These are phyloP conservation scores for Pichia ethanolica DNA, from an alignment of 805 yeast genomes.

Conservation along the genomic window DNA sequence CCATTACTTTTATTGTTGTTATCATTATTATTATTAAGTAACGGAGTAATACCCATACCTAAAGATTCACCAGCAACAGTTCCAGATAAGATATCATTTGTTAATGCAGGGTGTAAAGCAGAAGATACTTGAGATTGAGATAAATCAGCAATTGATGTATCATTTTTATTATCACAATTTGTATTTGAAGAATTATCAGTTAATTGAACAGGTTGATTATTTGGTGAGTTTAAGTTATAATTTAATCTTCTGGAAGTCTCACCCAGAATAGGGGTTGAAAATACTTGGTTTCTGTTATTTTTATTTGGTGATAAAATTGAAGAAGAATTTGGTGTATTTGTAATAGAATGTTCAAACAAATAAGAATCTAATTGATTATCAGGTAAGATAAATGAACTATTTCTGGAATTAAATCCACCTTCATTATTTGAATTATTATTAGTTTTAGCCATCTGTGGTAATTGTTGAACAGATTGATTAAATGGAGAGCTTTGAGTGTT, in stretches of 20 bases:
- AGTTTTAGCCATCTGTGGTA: not conserved
- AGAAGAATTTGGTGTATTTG: slow-evolving; percentile 5
- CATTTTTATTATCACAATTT: not conserved
- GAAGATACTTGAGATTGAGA: slow-evolving; percentile 9
- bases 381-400: slow-evolving; percentile 7
- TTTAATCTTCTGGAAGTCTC: slow-evolving; percentile 39
- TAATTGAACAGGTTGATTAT: slow-evolving; percentile 7
- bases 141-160: not conserved
- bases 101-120: slow-evolving; percentile 21
- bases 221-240: slow-evolving; percentile 18
- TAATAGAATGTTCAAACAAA: slow-evolving; percentile 8
- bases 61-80: slow-evolving; percentile 24
- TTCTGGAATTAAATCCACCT: not conserved
- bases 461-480: slow-evolving; percentile 2
- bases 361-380: slow-evolving; percentile 5
- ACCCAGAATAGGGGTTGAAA: slow-evolving; percentile 22
- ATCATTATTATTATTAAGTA: not conserved
- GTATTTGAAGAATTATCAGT: not conserved
- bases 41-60: slow-evolving; percentile 21
- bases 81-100: slow-evolving; percentile 21
- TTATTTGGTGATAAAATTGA: slow-evolving; percentile 9
- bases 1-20: no score
- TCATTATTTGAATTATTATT: not conserved
- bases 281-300: slow-evolving; percentile 3
- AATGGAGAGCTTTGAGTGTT: slow-evolving; percentile 4